These are phyloP conservation scores for Metarhizium robertsii DNA, from an alignment of 2,329 filamentous ascomycete species.

Conservation along the genomic window DNA sequence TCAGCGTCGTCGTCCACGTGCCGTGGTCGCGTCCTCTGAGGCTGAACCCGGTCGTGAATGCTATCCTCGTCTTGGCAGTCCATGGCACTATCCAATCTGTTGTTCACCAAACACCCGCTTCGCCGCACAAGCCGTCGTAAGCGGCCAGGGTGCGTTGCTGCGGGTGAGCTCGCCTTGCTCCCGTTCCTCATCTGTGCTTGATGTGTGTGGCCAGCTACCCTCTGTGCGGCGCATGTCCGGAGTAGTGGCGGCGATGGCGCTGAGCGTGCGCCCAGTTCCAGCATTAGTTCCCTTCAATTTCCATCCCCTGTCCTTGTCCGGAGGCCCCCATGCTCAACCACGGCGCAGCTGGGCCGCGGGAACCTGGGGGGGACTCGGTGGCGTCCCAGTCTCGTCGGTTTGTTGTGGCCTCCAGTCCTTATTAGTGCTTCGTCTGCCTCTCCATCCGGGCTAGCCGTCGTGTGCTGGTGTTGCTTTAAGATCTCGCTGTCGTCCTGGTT, in stretches of 20 bases:
- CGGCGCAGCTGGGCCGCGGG: not conserved
- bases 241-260: too few species aligned
- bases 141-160: conserved; percentile 1
- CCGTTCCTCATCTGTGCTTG: too few species aligned
- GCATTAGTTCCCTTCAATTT: not conserved
- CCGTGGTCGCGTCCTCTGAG: not conserved
- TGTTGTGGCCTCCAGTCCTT: not conserved
- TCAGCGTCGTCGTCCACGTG: not conserved
- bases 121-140: conserved; percentile 6
- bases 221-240: too few species aligned
- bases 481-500: too few species aligned
- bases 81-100: not conserved
- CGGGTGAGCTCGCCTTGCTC: not conserved
- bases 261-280: too few species aligned
- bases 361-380: not conserved
- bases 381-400: not conserved
- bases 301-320: not conserved
- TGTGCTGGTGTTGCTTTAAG: not conserved
- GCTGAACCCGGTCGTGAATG: not conserved
- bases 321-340: not conserved
- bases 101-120: not conserved
- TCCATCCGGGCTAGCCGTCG: not conserved
- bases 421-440: not conserved
- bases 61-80: not conserved
- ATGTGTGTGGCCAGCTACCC: too few species aligned